Evolutionary conservation across 2,329 filamentous ascomycete genomes (phyloP).

Genomic region (Bimuria novae-zelandiae): DNA sequence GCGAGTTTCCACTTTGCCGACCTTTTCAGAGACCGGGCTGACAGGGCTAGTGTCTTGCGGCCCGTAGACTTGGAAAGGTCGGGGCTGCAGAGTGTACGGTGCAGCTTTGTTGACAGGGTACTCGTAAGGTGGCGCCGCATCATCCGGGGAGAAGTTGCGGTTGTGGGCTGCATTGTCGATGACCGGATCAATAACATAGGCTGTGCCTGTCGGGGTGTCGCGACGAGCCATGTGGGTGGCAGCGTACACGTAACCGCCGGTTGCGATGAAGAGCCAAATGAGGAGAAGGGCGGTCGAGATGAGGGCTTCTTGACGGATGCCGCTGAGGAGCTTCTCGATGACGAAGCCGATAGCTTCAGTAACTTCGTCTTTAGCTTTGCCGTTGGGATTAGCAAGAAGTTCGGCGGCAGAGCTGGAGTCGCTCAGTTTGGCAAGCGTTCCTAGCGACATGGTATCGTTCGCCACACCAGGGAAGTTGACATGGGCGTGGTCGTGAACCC

Average conservation of each 20-base stretch:
- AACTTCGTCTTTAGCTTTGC: constrained; percentile 78
- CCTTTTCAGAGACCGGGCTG: constrained; percentile 46
- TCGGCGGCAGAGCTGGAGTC: constrained; percentile 61
- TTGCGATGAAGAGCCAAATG: constrained; percentile 76
- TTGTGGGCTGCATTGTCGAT: constrained; percentile 25
- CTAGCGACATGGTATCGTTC: constrained; percentile 81
- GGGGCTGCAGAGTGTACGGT: constrained; percentile 52
- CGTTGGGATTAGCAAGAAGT: constrained; percentile 78
- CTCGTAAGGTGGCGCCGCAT: constrained; percentile 50
- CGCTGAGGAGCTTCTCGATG: constrained; percentile 66
- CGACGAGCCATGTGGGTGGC: constrained; percentile 65
- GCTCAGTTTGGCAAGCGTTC: constrained; percentile 64
- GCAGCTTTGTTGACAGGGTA: constrained; percentile 51
- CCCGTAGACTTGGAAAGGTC: constrained; percentile 50
- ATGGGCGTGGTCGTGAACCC: constrained; percentile 86
- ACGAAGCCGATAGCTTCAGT: constrained; percentile 75
- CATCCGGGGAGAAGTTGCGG: constrained; percentile 25
- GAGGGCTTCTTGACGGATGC: constrained; percentile 75
- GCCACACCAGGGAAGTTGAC: constrained; percentile 78
- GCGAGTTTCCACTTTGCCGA: constrained; percentile 50
- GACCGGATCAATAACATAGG: constrained; percentile 41
- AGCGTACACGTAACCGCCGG: constrained; percentile 73
- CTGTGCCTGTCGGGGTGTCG: constrained; percentile 63
- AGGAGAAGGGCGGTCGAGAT: constrained; percentile 76
- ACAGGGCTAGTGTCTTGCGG: constrained; percentile 35